phyloP scores from a whole-genome alignment of 306 rosid species.

The Mucuna pruriens region DNA sequence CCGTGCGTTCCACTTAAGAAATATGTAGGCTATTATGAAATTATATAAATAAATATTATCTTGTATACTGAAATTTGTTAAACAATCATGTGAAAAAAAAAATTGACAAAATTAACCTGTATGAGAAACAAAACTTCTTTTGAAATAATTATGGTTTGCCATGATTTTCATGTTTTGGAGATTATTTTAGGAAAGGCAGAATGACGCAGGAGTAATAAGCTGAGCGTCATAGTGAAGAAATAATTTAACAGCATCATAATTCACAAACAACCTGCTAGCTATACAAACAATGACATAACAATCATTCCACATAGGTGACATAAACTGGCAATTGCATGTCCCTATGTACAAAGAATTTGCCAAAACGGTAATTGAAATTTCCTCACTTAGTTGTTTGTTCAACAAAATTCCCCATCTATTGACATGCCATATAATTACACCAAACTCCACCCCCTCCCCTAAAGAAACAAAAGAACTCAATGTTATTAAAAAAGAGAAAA shows the following conservation, averaged over 20 bases:
- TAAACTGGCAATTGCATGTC: conserved; percentile 9
- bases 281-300: neutral
- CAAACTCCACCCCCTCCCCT: conserved; percentile 46
- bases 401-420: conserved; percentile 47
- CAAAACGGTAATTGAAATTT: conserved; percentile 38
- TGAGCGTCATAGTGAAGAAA: neutral
- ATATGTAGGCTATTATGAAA: no score
- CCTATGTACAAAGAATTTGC: conserved; percentile 38
- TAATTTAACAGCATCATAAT: neutral
- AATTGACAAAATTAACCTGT: no score
- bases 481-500: neutral
- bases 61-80: no score
- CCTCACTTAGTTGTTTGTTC: conserved; percentile 45
- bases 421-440: conserved; percentile 54
- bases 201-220: neutral
- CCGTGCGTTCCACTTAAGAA: no score
- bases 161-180: neutral
- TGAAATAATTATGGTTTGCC: no score
- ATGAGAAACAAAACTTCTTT: no score
- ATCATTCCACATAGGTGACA: conserved; percentile 8
- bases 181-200: neutral
- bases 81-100: no score
- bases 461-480: conserved; percentile 37
- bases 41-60: no score
- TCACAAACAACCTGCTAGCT: conserved; percentile 12